These are phyloP conservation scores for Podospora fimiseda DNA, from an alignment of 495 filamentous ascomycete species.

Conservation along the genomic window DNA sequence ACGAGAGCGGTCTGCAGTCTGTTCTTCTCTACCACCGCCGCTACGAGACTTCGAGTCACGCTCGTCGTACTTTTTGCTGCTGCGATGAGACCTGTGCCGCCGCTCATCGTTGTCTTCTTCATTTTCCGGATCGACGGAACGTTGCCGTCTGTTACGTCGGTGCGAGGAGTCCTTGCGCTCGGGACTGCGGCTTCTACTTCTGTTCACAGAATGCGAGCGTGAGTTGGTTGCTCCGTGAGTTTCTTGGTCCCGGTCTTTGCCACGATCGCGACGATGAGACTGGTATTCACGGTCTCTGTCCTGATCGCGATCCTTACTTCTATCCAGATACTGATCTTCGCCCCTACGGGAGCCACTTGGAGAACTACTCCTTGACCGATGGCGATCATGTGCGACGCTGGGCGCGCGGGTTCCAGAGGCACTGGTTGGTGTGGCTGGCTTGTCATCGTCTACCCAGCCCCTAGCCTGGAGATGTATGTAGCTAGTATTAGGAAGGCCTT, in stretches of 20 bases:
- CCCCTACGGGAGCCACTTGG: conserved; percentile 21
- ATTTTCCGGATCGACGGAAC: conserved; percentile 43
- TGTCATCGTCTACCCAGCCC: conserved; percentile 37
- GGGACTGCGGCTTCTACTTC: conserved; percentile 36
- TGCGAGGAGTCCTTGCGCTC: conserved; percentile 50
- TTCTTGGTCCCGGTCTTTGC: conserved; percentile 25
- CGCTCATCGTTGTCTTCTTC: conserved; percentile 43
- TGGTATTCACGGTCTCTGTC: conserved; percentile 21
- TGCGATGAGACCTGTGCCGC: conserved; percentile 41
- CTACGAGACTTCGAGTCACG: conserved; percentile 25
- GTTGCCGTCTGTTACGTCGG: conserved; percentile 46
- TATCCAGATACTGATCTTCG: conserved; percentile 17
- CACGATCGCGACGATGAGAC: conserved; percentile 17
- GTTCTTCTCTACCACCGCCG: conserved; percentile 26
- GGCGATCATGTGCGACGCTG: conserved; percentile 27
- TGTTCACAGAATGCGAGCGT: conserved; percentile 8
- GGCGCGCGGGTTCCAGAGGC: conserved; percentile 26
- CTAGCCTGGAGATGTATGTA: conserved; percentile 47
- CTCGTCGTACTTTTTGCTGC: conserved; percentile 38
- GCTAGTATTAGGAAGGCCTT: conserved; percentile 74
- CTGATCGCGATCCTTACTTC: conserved; percentile 15
- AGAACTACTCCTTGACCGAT: conserved; percentile 38
- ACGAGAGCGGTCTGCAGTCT: conserved; percentile 40
- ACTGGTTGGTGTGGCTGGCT: conserved; percentile 29
- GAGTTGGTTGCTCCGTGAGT: conserved; percentile 9